These are phyloP conservation scores for Aegilops umbellulata DNA, from an alignment of 176 grass and related monocot genomes.

Conservation along the genomic window DNA sequence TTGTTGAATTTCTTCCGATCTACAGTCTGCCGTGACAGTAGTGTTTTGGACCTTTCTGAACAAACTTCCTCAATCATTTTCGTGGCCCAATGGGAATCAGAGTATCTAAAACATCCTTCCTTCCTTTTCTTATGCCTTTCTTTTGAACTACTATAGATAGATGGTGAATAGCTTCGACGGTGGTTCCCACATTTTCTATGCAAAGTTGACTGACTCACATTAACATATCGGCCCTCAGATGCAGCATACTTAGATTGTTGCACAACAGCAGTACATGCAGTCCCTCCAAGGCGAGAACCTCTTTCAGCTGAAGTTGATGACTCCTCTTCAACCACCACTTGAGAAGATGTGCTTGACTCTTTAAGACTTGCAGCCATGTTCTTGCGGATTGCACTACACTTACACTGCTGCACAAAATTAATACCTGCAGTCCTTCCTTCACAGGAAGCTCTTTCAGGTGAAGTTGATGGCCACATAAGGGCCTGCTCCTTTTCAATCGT, in stretches of 20 bases:
- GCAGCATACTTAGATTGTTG: constrained; percentile 1
- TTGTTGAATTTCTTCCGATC: constrained; percentile 53
- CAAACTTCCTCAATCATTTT: constrained; percentile 48
- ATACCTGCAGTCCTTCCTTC: constrained; percentile 3
- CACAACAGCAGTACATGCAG: constrained; percentile 10
- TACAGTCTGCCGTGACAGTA: constrained; percentile 45
- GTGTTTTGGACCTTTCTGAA: constrained; percentile 41
- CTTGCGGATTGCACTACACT: background rate
- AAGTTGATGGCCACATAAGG: constrained; percentile 14
- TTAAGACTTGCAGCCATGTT: constrained; percentile 6
- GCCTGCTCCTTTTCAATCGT: background rate
- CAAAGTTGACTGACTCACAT: constrained; percentile 10
- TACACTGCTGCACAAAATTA: background rate
- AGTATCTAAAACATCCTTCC: constrained; percentile 5
- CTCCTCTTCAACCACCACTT: background rate
- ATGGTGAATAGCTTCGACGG: constrained; percentile 6
- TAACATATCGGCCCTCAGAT: background rate
- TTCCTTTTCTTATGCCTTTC: constrained; percentile 25
- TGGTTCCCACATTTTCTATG: constrained; percentile 1
- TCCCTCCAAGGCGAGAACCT: background rate
- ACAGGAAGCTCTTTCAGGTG: constrained; percentile 20
- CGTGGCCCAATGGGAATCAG: background rate
- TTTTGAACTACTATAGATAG: constrained; percentile 16
- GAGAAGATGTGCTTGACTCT: constrained; percentile 14
- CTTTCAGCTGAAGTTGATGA: constrained; percentile 26